These are phyloP conservation scores for Skeletonema marinoi DNA, from an alignment of 108 stramenopile species.

Conservation along the genomic window DNA sequence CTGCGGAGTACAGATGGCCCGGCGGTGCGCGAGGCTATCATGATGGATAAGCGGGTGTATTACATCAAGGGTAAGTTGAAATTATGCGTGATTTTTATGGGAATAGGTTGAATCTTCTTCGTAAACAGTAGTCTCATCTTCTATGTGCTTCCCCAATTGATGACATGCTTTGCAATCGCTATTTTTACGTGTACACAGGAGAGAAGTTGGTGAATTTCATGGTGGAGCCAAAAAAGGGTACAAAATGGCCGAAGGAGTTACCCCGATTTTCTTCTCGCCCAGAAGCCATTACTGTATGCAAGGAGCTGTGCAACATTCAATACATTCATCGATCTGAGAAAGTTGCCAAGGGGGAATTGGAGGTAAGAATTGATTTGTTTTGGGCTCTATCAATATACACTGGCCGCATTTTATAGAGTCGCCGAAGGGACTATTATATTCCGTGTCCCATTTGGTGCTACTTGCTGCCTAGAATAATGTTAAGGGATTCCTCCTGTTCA, in stretches of 20 bases:
- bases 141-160: background rate
- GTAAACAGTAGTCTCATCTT: background rate
- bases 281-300: conserved; percentile 86
- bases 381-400: background rate
- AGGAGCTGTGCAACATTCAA: conserved; percentile 80
- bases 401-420: conserved; percentile 59
- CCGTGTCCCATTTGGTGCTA: conserved; percentile 53
- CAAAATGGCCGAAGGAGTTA: conserved; percentile 87
- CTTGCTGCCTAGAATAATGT: conserved; percentile 51
- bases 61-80: conserved; percentile 94
- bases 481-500: conserved; percentile 49
- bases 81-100: background rate
- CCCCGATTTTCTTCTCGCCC: conserved; percentile 83
- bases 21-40: conserved; percentile 85
- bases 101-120: background rate
- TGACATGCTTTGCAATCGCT: background rate
- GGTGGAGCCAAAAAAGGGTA: conserved; percentile 90
- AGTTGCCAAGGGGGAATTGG: conserved; percentile 89
- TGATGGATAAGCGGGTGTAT: conserved; percentile 95
- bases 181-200: conserved; percentile 47
- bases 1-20: conserved; percentile 81
- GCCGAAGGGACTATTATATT: conserved; percentile 36
- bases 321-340: conserved; percentile 94
- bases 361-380: conserved; percentile 44
- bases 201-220: conserved; percentile 95